Conservation (phyloP, 768 basidiomycete species). For the Trametes villosa region DNA sequence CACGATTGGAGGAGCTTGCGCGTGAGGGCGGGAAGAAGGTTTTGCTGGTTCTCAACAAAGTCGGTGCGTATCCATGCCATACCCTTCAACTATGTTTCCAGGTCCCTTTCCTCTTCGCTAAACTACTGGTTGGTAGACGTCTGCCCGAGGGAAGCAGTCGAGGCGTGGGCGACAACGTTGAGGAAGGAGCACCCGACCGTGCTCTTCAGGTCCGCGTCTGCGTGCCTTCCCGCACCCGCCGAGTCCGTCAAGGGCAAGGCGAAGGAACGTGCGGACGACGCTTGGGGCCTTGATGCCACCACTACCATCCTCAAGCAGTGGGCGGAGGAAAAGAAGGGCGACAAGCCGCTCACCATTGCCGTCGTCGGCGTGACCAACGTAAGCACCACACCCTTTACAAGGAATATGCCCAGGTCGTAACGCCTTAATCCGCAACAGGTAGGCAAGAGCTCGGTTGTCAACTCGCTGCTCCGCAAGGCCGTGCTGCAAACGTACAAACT, state of each 20-base stretch:
- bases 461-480: constrained; percentile 64
- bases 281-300: constrained; percentile 60
- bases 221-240: constrained; percentile 54
- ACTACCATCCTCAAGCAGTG: constrained; percentile 51
- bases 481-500: constrained; percentile 59
- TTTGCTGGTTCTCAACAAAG: constrained; percentile 83
- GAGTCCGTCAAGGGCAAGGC: constrained; percentile 20
- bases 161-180: constrained; percentile 68
- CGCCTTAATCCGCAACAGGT: constrained; percentile 48
- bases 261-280: constrained; percentile 51
- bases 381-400: constrained; percentile 32
- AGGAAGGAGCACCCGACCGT: constrained; percentile 64
- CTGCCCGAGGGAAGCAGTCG: constrained; percentile 76
- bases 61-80: constrained; percentile 57
- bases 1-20: constrained; percentile 58
- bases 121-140: too few species aligned
- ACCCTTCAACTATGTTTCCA: constrained; percentile 1
- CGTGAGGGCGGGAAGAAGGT: constrained; percentile 51
- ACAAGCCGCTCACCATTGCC: constrained; percentile 65
- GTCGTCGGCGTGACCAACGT: constrained; percentile 88
- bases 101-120: too few species aligned
- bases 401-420: not conserved
- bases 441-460: constrained; percentile 86
- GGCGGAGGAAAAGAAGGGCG: constrained; percentile 51
- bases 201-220: constrained; percentile 73